These are phyloP conservation scores for Didymella sp. DNA, from an alignment of 2,329 filamentous ascomycete species.

Conservation along the genomic window DNA sequence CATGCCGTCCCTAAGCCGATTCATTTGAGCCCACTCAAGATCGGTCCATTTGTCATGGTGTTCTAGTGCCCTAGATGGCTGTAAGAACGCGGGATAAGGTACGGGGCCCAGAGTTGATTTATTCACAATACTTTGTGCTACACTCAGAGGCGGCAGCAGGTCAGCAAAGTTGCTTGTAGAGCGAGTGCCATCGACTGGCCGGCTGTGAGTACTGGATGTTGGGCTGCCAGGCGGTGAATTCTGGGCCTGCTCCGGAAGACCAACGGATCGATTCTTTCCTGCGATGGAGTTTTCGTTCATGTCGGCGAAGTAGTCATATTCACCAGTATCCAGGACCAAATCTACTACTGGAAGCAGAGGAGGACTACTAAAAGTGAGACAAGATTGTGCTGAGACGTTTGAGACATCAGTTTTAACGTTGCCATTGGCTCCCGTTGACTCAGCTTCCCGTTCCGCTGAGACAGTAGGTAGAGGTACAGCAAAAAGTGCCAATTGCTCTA, in stretches of 20 bases:
- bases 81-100: constrained; percentile 58
- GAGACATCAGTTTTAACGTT: neutral
- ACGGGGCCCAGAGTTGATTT: constrained; percentile 11
- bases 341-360: too few relatives aligned
- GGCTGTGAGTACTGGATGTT: too few relatives aligned
- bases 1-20: constrained; percentile 58
- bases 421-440: neutral
- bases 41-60: constrained; percentile 66
- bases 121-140: neutral
- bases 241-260: too few relatives aligned
- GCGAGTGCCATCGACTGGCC: too few relatives aligned
- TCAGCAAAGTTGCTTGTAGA: too few relatives aligned
- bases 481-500: neutral
- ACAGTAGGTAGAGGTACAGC: neutral
- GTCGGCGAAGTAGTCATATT: too few relatives aligned
- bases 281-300: neutral
- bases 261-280: too few relatives aligned
- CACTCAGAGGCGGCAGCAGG: too few relatives aligned
- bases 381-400: neutral
- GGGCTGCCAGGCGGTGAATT: too few relatives aligned
- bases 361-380: neutral
- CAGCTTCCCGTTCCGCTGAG: neutral
- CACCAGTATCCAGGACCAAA: too few relatives aligned
- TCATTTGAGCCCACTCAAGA: constrained; percentile 66
- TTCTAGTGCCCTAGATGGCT: constrained; percentile 52